Conservation (phyloP, 441 rosid species). For the Erysimum cheiri region DNA sequence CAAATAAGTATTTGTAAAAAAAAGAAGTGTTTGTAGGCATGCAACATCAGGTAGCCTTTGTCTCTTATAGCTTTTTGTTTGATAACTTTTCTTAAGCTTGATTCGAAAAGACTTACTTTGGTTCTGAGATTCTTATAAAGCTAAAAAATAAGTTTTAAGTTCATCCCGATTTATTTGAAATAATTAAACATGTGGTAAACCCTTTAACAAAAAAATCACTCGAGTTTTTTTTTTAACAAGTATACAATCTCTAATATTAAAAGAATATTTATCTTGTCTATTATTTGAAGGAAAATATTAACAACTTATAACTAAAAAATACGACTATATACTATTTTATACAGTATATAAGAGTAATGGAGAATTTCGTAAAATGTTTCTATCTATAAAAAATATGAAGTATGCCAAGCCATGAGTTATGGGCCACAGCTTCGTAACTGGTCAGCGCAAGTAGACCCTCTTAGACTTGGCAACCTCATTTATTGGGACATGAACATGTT, state of each 20-base stretch:
- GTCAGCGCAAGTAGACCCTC: slow-evolving; percentile 38
- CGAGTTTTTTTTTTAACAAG: neutral
- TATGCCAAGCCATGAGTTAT: slow-evolving; percentile 14
- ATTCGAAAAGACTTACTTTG: neutral
- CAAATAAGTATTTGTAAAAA: neutral
- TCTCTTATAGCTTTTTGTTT: neutral
- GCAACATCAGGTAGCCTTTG: neutral
- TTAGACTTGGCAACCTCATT: slow-evolving; percentile 38
- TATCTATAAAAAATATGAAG: neutral
- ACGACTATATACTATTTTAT: neutral
- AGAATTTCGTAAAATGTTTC: neutral
- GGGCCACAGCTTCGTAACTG: slow-evolving; percentile 21
- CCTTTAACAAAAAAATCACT: neutral
- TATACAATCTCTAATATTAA: neutral
- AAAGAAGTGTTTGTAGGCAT: too few relatives aligned
- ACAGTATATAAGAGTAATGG: neutral
- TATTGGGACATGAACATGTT: slow-evolving; percentile 40
- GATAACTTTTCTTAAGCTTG: neutral
- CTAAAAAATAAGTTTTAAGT: too few relatives aligned
- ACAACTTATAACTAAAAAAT: neutral
- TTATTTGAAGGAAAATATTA: neutral
- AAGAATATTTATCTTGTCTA: neutral
- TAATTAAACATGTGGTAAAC: too few relatives aligned
- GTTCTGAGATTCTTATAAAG: neutral
- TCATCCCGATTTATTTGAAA: too few relatives aligned